These are phyloP conservation scores for Coemansia biformis DNA, from an alignment of 192 early-diverging fungal species.

Conservation along the genomic window DNA sequence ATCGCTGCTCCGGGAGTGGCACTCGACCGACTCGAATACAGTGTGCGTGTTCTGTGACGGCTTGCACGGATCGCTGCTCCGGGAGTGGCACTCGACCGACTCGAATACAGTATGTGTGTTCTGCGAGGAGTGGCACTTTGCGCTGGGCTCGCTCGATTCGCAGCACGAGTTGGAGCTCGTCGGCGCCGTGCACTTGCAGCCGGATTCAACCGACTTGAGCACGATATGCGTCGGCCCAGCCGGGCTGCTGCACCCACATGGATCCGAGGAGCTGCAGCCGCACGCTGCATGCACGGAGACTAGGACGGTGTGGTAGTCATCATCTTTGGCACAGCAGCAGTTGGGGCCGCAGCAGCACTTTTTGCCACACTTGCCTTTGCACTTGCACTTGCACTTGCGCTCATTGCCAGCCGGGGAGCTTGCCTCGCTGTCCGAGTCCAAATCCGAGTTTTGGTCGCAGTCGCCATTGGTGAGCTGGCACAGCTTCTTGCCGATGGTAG, in stretches of 20 bases:
- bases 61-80: too few relatives aligned
- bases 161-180: too few relatives aligned
- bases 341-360: conserved; percentile 24
- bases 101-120: conserved; percentile 29
- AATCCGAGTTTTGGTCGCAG: conserved; percentile 13
- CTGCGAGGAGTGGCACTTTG: too few relatives aligned
- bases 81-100: too few relatives aligned
- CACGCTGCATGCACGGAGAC: conserved; percentile 11
- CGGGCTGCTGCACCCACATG: too few relatives aligned
- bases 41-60: conserved; percentile 10
- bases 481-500: conserved; percentile 40
- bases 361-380: conserved; percentile 17
- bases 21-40: conserved; percentile 23
- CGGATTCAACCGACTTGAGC: conserved; percentile 14
- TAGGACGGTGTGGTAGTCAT: conserved; percentile 31
- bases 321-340: conserved; percentile 20
- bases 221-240: conserved; percentile 5
- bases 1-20: too few relatives aligned
- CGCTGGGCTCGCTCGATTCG: background rate
- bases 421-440: conserved; percentile 14
- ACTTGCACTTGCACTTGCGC: conserved; percentile 5
- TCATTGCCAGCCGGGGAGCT: conserved; percentile 19
- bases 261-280: background rate
- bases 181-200: background rate
- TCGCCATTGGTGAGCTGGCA: conserved; percentile 5